phyloP scores from a whole-genome alignment of 371 early-diverging fungal species.

The Mortierella sp. region DNA sequence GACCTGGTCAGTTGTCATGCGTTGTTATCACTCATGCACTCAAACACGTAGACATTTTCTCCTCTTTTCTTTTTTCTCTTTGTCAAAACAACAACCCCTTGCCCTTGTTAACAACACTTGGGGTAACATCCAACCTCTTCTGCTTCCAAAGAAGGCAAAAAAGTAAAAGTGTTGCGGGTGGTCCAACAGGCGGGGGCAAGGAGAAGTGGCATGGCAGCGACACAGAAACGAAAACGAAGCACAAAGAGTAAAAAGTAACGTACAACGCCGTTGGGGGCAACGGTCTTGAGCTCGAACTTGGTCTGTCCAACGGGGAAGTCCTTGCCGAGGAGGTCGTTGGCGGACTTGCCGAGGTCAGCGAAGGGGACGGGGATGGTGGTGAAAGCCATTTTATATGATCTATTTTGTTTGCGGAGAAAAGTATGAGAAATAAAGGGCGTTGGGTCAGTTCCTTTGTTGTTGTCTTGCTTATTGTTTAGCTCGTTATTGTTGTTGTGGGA shows the following conservation, averaged over 20 bases:
- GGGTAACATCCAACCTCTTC: not conserved
- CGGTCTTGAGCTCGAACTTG: conserved; percentile 98
- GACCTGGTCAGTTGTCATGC: not conserved
- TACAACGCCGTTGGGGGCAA: conserved; percentile 95
- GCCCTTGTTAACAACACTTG: not conserved
- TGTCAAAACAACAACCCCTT: not conserved
- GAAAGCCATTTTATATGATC: conserved; percentile 45
- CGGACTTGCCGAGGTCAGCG: conserved; percentile 95
- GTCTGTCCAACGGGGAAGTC: conserved; percentile 95
- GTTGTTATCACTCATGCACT: not conserved
- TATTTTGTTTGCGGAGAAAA: not conserved
- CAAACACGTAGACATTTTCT: not conserved
- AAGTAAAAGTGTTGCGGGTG: not conserved
- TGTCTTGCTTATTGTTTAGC: not conserved
- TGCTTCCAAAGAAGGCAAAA: not conserved
- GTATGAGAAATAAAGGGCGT: not conserved
- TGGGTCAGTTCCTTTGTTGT: not conserved
- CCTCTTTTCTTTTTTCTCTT: not conserved
- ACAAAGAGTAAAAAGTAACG: conserved; percentile 48
- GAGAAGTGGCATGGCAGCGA: not conserved
- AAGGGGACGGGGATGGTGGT: conserved; percentile 78
- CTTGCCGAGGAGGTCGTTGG: conserved; percentile 96
- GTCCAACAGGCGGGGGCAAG: not conserved
- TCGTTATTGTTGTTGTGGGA: not conserved
- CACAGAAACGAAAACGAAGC: not conserved